Conservation (phyloP, 352 stramenopile species). For the Globisporangium spiculum region DNA sequence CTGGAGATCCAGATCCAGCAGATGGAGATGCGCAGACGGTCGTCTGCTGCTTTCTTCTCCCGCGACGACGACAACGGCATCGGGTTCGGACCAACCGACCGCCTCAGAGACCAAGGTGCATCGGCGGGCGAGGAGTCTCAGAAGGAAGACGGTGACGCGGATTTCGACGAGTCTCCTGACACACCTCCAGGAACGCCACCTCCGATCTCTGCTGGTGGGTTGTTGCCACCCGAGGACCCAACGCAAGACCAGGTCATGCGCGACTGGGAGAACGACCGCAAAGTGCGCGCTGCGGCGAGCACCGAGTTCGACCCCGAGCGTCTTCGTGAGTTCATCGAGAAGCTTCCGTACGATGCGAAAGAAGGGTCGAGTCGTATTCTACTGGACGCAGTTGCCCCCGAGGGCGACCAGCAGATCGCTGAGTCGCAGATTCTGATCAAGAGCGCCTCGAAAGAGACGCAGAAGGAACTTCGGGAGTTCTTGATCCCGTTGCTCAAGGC, state of each 20-base stretch:
- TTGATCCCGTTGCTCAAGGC: conserved; percentile 72
- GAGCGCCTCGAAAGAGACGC: conserved; percentile 42
- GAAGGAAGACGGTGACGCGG: conserved; percentile 18
- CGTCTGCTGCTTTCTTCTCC: conserved; percentile 42
- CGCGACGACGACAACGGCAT: conserved; percentile 38
- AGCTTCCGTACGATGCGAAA: conserved; percentile 64
- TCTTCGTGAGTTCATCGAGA: conserved; percentile 49
- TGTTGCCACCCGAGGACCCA: conserved; percentile 51
- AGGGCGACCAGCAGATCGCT: conserved; percentile 34
- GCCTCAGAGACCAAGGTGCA: conserved; percentile 24
- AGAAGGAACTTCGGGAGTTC: conserved; percentile 58
- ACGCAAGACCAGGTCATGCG: conserved; percentile 54
- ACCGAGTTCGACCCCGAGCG: conserved; percentile 44
- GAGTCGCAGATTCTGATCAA: conserved; percentile 77
- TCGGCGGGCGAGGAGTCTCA: conserved; percentile 24
- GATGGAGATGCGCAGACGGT: conserved; percentile 52
- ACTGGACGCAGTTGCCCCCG: conserved; percentile 41
- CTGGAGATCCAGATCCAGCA: conserved; percentile 63
- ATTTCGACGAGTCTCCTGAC: conserved; percentile 52
- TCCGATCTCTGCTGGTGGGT: conserved; percentile 51
- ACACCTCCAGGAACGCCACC: conserved; percentile 75
- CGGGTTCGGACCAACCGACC: conserved; percentile 48
- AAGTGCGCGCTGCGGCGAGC: conserved; percentile 40
- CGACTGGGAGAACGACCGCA: conserved; percentile 69
- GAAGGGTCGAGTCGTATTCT: conserved; percentile 69